Evolutionary conservation across 768 basidiomycete genomes (phyloP).

Genomic region (Boletus rubropictus): DNA sequence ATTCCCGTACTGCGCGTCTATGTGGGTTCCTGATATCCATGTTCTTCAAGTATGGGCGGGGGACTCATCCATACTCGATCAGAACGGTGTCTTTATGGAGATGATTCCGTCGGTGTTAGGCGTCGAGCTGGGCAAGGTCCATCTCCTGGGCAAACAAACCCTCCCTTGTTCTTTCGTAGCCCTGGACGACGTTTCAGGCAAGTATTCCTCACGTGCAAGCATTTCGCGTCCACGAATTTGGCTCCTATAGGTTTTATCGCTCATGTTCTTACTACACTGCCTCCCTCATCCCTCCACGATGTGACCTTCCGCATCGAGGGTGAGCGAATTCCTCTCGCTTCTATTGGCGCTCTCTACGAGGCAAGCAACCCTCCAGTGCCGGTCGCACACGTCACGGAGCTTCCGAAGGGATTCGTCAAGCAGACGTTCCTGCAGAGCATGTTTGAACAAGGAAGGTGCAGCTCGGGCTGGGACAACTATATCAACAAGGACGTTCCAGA

Average conservation of each 20-base stretch:
- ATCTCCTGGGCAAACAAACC: slow-evolving; percentile 31
- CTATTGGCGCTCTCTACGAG: slow-evolving; percentile 27
- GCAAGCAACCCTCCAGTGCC: slow-evolving; percentile 17
- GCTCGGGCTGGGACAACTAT: slow-evolving; percentile 33
- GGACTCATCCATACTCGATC: not conserved
- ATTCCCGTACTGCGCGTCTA: slow-evolving; percentile 30
- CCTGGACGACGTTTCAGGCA: slow-evolving; percentile 32
- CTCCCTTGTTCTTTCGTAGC: slow-evolving; percentile 29
- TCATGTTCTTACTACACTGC: slow-evolving; percentile 30
- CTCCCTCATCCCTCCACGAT: slow-evolving; percentile 23
- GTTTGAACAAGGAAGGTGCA: slow-evolving; percentile 27
- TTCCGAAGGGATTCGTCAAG: slow-evolving; percentile 28
- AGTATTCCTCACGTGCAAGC: not conserved
- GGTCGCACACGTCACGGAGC: slow-evolving; percentile 19
- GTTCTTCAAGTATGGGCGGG: not conserved
- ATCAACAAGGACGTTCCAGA: slow-evolving; percentile 27
- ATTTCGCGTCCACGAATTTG: slow-evolving; percentile 1
- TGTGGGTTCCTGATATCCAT: slow-evolving; percentile 17
- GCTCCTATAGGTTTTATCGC: slow-evolving; percentile 31
- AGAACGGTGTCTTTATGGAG: slow-evolving; percentile 34
- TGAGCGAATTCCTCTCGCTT: slow-evolving; percentile 25
- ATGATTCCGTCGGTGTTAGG: slow-evolving; percentile 28
- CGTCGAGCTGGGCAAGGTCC: slow-evolving; percentile 26
- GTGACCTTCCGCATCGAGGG: slow-evolving; percentile 34
- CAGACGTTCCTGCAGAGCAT: slow-evolving; percentile 29